A percentile compares a stretch with the other conserved stretches of the same genome.
Evolutionary conservation across 2,329 filamentous ascomycete species (phyloP).

Genomic region (Coniochaeta ligniaria): DNA sequence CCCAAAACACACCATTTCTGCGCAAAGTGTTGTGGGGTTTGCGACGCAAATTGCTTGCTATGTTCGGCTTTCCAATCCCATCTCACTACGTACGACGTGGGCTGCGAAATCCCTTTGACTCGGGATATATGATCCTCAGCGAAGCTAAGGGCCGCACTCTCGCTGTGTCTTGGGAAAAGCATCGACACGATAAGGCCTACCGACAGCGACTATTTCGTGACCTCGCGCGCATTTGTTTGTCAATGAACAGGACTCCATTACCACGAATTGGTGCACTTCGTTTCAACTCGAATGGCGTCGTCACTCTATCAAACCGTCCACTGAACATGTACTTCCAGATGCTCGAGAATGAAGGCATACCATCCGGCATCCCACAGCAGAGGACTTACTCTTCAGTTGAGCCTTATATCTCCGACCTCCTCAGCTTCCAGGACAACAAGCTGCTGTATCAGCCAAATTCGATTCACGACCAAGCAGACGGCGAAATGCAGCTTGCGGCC

Average conservation of each 20-base stretch:
- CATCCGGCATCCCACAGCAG: slow-evolving; percentile 21
- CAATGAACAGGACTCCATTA: slow-evolving; percentile 6
- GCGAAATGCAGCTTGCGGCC: slow-evolving; percentile 20
- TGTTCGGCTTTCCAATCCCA: neutral
- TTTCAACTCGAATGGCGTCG: slow-evolving; percentile 17
- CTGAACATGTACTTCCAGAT: slow-evolving; percentile 21
- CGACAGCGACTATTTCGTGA: slow-evolving; percentile 15
- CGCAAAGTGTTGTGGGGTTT: neutral
- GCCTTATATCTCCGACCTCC: slow-evolving; percentile 21
- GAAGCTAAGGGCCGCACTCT: slow-evolving; percentile 18
- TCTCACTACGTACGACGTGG: neutral
- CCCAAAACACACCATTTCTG: neutral
- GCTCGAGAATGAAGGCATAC: slow-evolving; percentile 23
- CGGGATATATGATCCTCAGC: slow-evolving; percentile 22
- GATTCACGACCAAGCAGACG: slow-evolving; percentile 18
- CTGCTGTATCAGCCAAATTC: slow-evolving; percentile 25
- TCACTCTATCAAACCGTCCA: slow-evolving; percentile 26
- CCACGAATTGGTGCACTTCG: slow-evolving; percentile 24
- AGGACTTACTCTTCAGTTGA: slow-evolving; percentile 22
- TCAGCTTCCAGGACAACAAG: slow-evolving; percentile 25
- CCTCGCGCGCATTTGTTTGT: slow-evolving; percentile 17
- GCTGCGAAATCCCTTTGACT: slow-evolving; percentile 7
- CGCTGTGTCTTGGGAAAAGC: slow-evolving; percentile 17
- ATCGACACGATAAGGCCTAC: slow-evolving; percentile 9
- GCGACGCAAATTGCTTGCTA: neutral